A percentile compares a stretch with the other conserved stretches of the same genome.
Evolutionary conservation across 768 basidiomycete species (phyloP).

Genomic region (Kondoa malvinella): DNA sequence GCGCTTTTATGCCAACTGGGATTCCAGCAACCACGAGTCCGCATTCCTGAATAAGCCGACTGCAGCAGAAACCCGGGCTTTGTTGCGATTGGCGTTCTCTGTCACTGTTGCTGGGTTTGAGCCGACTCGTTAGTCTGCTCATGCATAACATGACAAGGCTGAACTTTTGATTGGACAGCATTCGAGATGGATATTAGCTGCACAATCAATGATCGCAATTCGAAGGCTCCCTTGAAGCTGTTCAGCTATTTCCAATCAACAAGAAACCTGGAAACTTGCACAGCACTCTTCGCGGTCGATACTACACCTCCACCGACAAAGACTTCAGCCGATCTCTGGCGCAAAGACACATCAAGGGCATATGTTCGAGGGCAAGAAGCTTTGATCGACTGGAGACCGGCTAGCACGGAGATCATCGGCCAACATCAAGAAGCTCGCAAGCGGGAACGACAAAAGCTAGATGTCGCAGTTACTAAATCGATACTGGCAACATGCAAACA

Average conservation of each 20-base stretch:
- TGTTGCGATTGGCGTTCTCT: conserved; percentile 59
- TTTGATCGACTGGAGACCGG: conserved; percentile 65
- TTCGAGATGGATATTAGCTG: conserved; percentile 78
- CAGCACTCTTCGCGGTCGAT: conserved; percentile 64
- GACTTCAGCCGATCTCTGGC: conserved; percentile 77
- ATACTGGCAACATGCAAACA: conserved; percentile 40
- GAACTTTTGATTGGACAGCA: conserved; percentile 23
- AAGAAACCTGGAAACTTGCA: conserved; percentile 59
- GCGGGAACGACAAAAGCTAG: conserved; percentile 58
- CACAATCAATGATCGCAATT: conserved; percentile 65
- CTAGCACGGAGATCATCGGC: conserved; percentile 73
- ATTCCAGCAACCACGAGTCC: conserved; percentile 79
- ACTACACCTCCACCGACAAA: conserved; percentile 70
- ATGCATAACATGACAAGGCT: neutral
- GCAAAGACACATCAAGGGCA: conserved; percentile 74
- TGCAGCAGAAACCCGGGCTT: conserved; percentile 53
- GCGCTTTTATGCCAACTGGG: conserved; percentile 64
- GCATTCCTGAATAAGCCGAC: conserved; percentile 71
- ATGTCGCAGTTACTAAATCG: conserved; percentile 74
- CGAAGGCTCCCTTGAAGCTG: conserved; percentile 62
- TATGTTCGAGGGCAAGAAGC: conserved; percentile 85
- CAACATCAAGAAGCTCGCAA: conserved; percentile 59
- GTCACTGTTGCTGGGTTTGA: conserved; percentile 70
- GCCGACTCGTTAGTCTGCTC: conserved; percentile 40
- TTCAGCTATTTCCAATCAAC: conserved; percentile 58